Percentiles rank a stretch among this genome's conserved stretches.
Evolutionary conservation across 2,329 filamentous ascomycete genomes (phyloP).

Genomic region (Emergomyces africanus): DNA sequence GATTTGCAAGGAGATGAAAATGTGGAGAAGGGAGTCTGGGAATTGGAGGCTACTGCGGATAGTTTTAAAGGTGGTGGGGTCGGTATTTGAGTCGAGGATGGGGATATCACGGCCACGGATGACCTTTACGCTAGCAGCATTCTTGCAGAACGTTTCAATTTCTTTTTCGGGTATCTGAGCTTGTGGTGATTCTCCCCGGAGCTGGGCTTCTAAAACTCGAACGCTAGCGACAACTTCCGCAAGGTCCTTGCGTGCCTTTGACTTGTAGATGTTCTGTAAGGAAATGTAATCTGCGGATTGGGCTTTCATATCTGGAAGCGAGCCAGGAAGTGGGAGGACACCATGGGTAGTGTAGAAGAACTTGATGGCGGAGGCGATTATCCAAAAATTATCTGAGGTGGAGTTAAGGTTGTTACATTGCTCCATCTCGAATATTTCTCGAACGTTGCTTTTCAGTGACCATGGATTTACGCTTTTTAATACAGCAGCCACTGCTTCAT

Average conservation of each 20-base stretch:
- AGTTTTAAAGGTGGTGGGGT: slow-evolving; percentile 31
- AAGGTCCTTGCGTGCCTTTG: slow-evolving; percentile 66
- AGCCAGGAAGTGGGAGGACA: slow-evolving; percentile 70
- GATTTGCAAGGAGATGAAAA: slow-evolving; percentile 53
- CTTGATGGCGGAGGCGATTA: slow-evolving; percentile 68
- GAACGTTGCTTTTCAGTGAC: slow-evolving; percentile 54
- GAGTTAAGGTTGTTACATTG: slow-evolving; percentile 38
- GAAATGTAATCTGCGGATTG: slow-evolving; percentile 79
- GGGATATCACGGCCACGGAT: slow-evolving; percentile 52
- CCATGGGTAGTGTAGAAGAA: slow-evolving; percentile 61
- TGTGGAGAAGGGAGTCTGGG: slow-evolving; percentile 48
- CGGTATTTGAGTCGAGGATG: slow-evolving; percentile 30
- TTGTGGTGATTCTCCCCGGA: slow-evolving; percentile 32
- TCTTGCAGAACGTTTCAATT: slow-evolving; percentile 89
- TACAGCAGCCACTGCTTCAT: slow-evolving; percentile 78
- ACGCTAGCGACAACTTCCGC: slow-evolving; percentile 59
- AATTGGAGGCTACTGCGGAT: slow-evolving; percentile 29
- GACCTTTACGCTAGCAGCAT: slow-evolving; percentile 83
- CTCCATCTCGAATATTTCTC: slow-evolving; percentile 64
- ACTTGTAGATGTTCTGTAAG: slow-evolving; percentile 86
- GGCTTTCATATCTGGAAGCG: slow-evolving; percentile 95
- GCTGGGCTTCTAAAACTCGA: slow-evolving; percentile 39
- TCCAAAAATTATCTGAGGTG: slow-evolving; percentile 63
- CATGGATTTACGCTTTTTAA: slow-evolving; percentile 69
- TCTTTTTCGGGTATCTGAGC: slow-evolving; percentile 52